Percentiles rank a stretch among this genome's conserved stretches.
Evolutionary conservation across 805 yeast species (phyloP).

Genomic region (Ogataea neopini): DNA sequence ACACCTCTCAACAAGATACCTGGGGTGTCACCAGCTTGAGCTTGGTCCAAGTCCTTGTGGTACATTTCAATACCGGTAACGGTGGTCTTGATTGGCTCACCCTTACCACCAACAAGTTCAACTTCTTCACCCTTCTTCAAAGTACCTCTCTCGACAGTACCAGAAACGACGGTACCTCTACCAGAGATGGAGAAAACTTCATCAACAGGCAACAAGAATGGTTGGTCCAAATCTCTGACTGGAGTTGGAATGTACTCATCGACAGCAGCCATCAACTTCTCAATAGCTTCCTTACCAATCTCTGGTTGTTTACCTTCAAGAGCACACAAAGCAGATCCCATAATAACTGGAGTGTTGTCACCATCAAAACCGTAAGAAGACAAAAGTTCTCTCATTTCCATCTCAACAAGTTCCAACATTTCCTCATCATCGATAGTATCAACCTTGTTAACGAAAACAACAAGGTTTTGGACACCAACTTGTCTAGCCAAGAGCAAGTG

Average conservation of each 20-base stretch:
- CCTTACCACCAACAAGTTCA: conserved; percentile 92
- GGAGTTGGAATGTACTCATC: conserved; percentile 97
- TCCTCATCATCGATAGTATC: conserved; percentile 98
- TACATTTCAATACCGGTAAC: conserved; percentile 99
- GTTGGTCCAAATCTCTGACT: conserved; percentile 90
- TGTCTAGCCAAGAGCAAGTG: conserved; percentile 98
- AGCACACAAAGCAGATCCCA: conserved; percentile 99
- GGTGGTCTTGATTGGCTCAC: conserved; percentile 84
- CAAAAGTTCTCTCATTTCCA: conserved; percentile 99
- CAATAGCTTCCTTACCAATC: conserved; percentile 85
- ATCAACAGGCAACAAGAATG: conserved; percentile 96
- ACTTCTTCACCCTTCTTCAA: conserved; percentile 98
- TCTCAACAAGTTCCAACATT: conserved; percentile 98
- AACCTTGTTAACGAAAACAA: conserved; percentile 97
- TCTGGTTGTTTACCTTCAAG: conserved; percentile 85
- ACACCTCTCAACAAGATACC: conserved; percentile 97
- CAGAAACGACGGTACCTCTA: conserved; percentile 99
- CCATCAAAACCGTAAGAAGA: conserved; percentile 94
- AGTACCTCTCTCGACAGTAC: conserved; percentile 98
- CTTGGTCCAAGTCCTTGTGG: conserved; percentile 96
- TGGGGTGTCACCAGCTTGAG: conserved; percentile 99
- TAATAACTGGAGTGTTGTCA: conserved; percentile 94
- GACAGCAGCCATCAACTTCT: conserved; percentile 84
- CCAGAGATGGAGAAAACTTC: conserved; percentile 98
- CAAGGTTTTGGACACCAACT: conserved; percentile 97